Evolutionary conservation across 2,329 filamentous ascomycete genomes (phyloP), one percentile per base, ranked within the genome.

Genomic region (Colletotrichum higginsianum): DNA sequence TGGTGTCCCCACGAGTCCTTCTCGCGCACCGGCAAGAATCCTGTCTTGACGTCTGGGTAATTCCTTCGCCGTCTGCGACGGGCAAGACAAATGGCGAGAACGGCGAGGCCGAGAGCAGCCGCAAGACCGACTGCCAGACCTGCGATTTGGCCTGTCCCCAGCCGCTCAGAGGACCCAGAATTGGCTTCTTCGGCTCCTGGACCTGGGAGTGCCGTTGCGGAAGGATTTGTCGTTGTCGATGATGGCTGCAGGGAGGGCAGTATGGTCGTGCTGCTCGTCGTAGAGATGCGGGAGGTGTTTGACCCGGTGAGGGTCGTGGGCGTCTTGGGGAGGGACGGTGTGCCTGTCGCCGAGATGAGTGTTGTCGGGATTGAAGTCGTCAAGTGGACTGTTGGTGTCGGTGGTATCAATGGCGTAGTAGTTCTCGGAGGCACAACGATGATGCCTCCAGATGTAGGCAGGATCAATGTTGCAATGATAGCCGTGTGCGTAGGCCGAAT

Each of bases 401-500:
- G 72, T 8, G 62, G 40, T 30, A 56, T 66, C 4, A 57, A 49
- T 15, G 58, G 30, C 11, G 62, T 44, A 12, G 57, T 67, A 18
- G 67, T 60, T 16, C 58, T 55, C 26, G 66, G 73, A 7, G 77
- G 77, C 12, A 78, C 75, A 9, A 81, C 50, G 8, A 84, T 76
- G n/a, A 82, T 77, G 5, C 80, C 80, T 26, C 78, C 80, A 16
- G 82, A 78, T n/a, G 78, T 78, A 16, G 80, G 78, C 13, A 84
- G 70, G 35, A 88, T 78, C 35, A 91, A 76, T 0, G 90, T 91
- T 26, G 89, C 90, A 38, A 88, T 87, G 61, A 92, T 85, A 26
- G 86, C 86, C 23, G 82, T 78, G 77, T 91, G 89, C 7, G 90
- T 92, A 64, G 87, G 87, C n/a, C 84, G 80, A 40, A 88, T 81